Evolutionary conservation across 805 yeast genomes (phyloP), one percentile per base, ranked within the genome.

Genomic region (Teunomyces stri): DNA sequence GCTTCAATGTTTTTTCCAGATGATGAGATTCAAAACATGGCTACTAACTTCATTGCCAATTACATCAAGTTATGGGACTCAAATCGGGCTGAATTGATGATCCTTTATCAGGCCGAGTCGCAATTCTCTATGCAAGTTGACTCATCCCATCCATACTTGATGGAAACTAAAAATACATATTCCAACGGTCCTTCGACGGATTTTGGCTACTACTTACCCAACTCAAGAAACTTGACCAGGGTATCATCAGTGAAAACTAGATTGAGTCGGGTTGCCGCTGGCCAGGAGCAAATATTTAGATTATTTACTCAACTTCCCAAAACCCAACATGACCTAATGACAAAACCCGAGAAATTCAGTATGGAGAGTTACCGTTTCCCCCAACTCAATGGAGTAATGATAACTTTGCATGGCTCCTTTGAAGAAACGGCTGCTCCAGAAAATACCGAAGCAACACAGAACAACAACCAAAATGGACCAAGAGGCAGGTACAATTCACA

Each of bases 61-160:
- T 94, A 79, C 65, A 71, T 87, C 49, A 81, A 82, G 45, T 69
- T 85, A 42, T 94, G 96, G 96, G 99, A 94, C 68, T 57, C 77
- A 5, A 82, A 87, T 59, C 72, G 99, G 50, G 58, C 74, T 7
- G 91, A 85, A 47, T 71, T 94, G 42, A 62, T 85, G 64, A 76
- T 78, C 37, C 70, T 94, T 27, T 94, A 94, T 62, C 89, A 94
- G 44, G 79, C 80, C 42, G 86, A 85, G 58, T 89, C 97, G 0
- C 88, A 86, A 60, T 92, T 94, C 58, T 90, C 97, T 0, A 62
- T 86, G 46, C 85, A 87, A 50, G 81, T 85, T 18, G 95, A 89
- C 66, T 72, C 88, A 0, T 70, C 83, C 0, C 85, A 85, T 39
- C 92, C 96, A 6, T 73, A 78, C 45, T 49, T 55, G 6, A 48